Conservation (phyloP, 2,329 filamentous ascomycete species). For the Aspergillus sp. region DNA sequence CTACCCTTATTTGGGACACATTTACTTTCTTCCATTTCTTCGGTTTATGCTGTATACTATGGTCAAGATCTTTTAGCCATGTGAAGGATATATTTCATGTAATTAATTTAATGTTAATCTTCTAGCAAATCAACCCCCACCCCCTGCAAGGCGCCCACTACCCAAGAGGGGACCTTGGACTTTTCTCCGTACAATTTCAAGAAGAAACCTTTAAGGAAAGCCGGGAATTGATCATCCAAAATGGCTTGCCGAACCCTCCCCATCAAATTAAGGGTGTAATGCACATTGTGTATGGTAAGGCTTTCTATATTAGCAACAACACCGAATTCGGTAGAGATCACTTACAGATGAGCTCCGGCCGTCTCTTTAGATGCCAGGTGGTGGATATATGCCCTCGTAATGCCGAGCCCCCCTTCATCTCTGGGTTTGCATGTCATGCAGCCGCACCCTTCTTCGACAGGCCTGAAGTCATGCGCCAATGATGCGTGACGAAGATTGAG, state of each 20-base stretch:
- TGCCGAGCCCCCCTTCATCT: slow-evolving; percentile 69
- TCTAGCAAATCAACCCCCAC: slow-evolving; percentile 76
- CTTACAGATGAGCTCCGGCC: slow-evolving; percentile 72
- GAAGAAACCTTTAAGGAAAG: slow-evolving; percentile 79
- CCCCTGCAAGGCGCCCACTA: slow-evolving; percentile 70
- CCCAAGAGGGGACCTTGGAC: slow-evolving; percentile 76
- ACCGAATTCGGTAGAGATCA: background rate
- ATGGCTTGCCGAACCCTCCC: slow-evolving; percentile 71
- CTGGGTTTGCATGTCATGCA: slow-evolving; percentile 73
- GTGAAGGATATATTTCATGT: background rate
- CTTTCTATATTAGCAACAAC: slow-evolving; percentile 37
- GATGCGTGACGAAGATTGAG: slow-evolving; percentile 77
- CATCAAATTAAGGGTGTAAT: slow-evolving; percentile 88
- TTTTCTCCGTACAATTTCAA: slow-evolving; percentile 66
- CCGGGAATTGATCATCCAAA: slow-evolving; percentile 75
- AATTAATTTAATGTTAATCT: slow-evolving; percentile 16
- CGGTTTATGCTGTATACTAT: too few relatives aligned
- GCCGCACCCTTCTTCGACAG: slow-evolving; percentile 78
- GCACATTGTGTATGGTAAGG: slow-evolving; percentile 92
- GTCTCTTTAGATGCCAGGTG: slow-evolving; percentile 95
- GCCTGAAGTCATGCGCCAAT: slow-evolving; percentile 76
- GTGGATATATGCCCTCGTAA: slow-evolving; percentile 86
- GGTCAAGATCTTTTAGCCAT: too few relatives aligned
- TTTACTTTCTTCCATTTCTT: background rate
- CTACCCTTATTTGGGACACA: background rate